Evolutionary conservation across 257 asterid genomes (phyloP), one percentile per base, ranked within the genome.

Genomic region (Nicotiana tabacum): DNA sequence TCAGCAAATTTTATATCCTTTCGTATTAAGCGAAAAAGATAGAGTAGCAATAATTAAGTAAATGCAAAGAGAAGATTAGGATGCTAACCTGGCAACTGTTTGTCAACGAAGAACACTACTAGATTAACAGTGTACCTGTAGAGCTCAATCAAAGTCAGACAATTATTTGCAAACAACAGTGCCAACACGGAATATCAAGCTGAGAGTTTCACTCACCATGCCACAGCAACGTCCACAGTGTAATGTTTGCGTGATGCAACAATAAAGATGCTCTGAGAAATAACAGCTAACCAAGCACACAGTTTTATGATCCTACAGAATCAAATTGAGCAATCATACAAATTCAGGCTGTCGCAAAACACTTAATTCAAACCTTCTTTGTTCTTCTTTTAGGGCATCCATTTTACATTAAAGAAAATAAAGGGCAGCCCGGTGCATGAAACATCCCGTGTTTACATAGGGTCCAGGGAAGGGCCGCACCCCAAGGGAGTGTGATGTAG

Each of bases 191-290:
- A n/a, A 12, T 18, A 11, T 69, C 18, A 74, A 77, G 37, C 83
- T 62, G 62, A 56, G 62, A 48, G 15, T 61, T 46, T 65, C 74
- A 66, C 65, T 88, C 92, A 94, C 99, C 99, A 96, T 82, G 99
- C 99, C 85, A 96, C 99, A 5, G 93, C 89, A 6, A 96, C 93
- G 86, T 96, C 99, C 64, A 96, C 98, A 0, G 96, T 92, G 89
- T 96, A 96, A 84, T 96, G 99, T 88, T 96, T 96, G 13, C 97
- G 97, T 5, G 99, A 95, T 58, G 98, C 98, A 67, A 96, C 85
- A 56, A 96, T 96, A 95, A 96, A 89, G 85, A 96, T 83, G 90
- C 99, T 96, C 81, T 96, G 98, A 77, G 88, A 85, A 60, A 96
- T 62, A 37, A 85, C 98, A n/a, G 85, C 85, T 58, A 96, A 79